These are phyloP conservation scores for Crucibulum laeve DNA, from an alignment of 768 basidiomycete genomes.

Conservation along the genomic window DNA sequence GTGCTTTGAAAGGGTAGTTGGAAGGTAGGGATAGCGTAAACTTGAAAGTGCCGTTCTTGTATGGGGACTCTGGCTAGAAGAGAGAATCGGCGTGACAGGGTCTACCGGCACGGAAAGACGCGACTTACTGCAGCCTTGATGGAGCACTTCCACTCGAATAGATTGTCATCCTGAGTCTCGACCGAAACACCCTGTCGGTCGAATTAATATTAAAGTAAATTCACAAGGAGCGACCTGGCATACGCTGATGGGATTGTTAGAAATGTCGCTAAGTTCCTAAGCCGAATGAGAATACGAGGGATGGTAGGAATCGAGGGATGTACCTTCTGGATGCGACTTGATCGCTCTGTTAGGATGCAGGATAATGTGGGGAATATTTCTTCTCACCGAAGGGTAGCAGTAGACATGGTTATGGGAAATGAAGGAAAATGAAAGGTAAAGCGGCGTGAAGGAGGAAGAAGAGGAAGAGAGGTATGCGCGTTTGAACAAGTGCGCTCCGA, in stretches of 20 bases:
- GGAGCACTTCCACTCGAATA: slow-evolving; percentile 73
- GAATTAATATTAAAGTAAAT: slow-evolving; percentile 6
- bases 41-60: slow-evolving; percentile 77
- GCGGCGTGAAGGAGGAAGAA: neutral
- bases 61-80: slow-evolving; percentile 68
- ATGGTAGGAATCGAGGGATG: neutral
- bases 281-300: slow-evolving; percentile 1
- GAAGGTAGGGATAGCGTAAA: slow-evolving; percentile 70
- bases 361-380: slow-evolving; percentile 4
- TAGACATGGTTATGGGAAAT: slow-evolving; percentile 16
- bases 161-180: slow-evolving; percentile 63
- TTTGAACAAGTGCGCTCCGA: too few relatives aligned
- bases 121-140: slow-evolving; percentile 68
- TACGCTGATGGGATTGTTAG: slow-evolving; percentile 63
- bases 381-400: slow-evolving; percentile 38
- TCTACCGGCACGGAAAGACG: neutral
- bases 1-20: slow-evolving; percentile 88
- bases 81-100: slow-evolving; percentile 4
- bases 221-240: slow-evolving; percentile 8
- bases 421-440: slow-evolving; percentile 4
- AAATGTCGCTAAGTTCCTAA: slow-evolving; percentile 67
- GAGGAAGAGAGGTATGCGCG: too few relatives aligned
- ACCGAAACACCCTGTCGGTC: slow-evolving; percentile 53
- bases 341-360: slow-evolving; percentile 15
- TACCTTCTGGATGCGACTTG: slow-evolving; percentile 76